These are phyloP conservation scores for Hordeum vulgare DNA, from an alignment of 176 grass and related monocot genomes.

Conservation along the genomic window MorexV3_pseudomolecules_assembly NC_058520.1:507132330-507132829, in stretches of 20 bases:
- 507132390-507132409: background rate
- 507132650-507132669: background rate
- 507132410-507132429: slow-evolving; percentile 31
- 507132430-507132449: slow-evolving; percentile 50
- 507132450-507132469: slow-evolving; percentile 46
- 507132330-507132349: background rate
- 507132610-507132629: background rate
- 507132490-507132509: background rate
- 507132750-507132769: background rate
- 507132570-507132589: background rate
- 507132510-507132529: too few species aligned
- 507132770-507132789: background rate
- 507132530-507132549: background rate
- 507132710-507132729: background rate
- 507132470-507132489: slow-evolving; percentile 30
- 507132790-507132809: slow-evolving; percentile 20
- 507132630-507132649: background rate
- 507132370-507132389: slow-evolving; percentile 15
- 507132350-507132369: background rate
- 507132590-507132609: slow-evolving; percentile 23
- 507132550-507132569: background rate
- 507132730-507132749: background rate
- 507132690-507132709: slow-evolving; percentile 14
- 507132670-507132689: background rate
- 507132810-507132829: background rate